Evolutionary conservation across 768 basidiomycete genomes (phyloP).

Genomic region (Tricholoma terreum): DNA sequence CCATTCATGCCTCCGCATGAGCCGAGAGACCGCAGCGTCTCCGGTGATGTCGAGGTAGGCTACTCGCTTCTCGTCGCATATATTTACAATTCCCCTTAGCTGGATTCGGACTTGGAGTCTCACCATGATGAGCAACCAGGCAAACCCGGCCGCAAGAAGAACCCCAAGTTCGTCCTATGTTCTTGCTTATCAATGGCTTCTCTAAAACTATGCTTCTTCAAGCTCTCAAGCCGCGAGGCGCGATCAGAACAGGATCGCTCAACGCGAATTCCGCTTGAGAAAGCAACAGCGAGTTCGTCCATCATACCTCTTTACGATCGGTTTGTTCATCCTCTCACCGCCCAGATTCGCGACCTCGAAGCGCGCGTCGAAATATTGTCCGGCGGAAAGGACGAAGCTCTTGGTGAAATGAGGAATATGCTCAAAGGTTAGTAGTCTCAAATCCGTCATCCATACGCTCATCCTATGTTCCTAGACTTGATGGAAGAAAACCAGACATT

Average conservation of each 20-base stretch:
- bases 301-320: neutral
- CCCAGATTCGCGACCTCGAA: constrained; percentile 90
- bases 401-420: constrained; percentile 79
- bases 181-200: constrained; percentile 5
- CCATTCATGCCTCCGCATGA: constrained; percentile 47
- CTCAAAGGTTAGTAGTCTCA: constrained; percentile 54
- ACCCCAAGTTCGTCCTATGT: constrained; percentile 64
- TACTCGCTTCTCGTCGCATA: too few species aligned
- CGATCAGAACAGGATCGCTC: constrained; percentile 90
- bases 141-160: constrained; percentile 85
- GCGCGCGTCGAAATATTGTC: constrained; percentile 94
- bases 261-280: constrained; percentile 87
- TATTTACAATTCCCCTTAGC: too few species aligned
- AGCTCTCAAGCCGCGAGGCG: constrained; percentile 87
- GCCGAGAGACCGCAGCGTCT: constrained; percentile 61
- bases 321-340: constrained; percentile 3
- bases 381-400: constrained; percentile 86
- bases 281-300: constrained; percentile 79
- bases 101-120: constrained; percentile 70
- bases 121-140: constrained; percentile 43
- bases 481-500: constrained; percentile 89
- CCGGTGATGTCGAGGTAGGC: constrained; percentile 55
- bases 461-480: constrained; percentile 50
- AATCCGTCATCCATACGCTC: neutral
- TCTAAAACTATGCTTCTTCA: constrained; percentile 10